These are phyloP conservation scores for Coniochaeta prunicola DNA, from an alignment of 2,329 filamentous ascomycete genomes.

Conservation along the genomic window DNA sequence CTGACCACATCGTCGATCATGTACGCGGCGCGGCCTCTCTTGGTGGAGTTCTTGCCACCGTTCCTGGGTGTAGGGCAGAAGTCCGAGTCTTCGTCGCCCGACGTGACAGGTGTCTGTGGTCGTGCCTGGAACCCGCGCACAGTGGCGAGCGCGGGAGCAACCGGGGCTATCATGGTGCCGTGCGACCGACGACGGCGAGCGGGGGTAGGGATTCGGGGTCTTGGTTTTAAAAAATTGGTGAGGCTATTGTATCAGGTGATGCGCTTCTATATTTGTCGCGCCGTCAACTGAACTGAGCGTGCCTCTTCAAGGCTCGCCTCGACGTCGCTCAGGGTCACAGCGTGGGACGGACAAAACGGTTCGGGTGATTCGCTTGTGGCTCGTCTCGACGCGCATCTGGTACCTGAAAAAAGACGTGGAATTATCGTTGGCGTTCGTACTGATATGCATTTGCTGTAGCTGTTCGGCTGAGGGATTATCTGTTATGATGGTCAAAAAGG, in stretches of 20 bases:
- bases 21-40: slow-evolving; percentile 27
- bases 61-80: slow-evolving; percentile 22
- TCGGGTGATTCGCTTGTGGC: slow-evolving; percentile 39
- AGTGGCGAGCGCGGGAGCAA: slow-evolving; percentile 42
- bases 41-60: slow-evolving; percentile 14
- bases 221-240: not conserved
- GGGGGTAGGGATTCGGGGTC: not conserved
- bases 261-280: not conserved
- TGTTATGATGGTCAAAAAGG: not conserved
- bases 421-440: slow-evolving; percentile 33
- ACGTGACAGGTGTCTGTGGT: slow-evolving; percentile 39
- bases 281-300: not conserved
- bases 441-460: slow-evolving; percentile 45
- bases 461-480: not conserved
- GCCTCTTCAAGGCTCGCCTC: slow-evolving; percentile 41
- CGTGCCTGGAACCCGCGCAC: slow-evolving; percentile 43
- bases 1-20: slow-evolving; percentile 51
- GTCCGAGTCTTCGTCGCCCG: slow-evolving; percentile 53
- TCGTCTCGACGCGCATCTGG: slow-evolving; percentile 48
- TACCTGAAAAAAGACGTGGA: slow-evolving; percentile 43
- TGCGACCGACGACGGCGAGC: not conserved
- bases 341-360: slow-evolving; percentile 44
- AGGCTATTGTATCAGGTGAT: not conserved
- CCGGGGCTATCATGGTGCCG: slow-evolving; percentile 36
- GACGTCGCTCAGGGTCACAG: slow-evolving; percentile 52